Evolutionary conservation across 2,329 filamentous ascomycete genomes (phyloP).

Genomic region (Phialemoniopsis sp.): DNA sequence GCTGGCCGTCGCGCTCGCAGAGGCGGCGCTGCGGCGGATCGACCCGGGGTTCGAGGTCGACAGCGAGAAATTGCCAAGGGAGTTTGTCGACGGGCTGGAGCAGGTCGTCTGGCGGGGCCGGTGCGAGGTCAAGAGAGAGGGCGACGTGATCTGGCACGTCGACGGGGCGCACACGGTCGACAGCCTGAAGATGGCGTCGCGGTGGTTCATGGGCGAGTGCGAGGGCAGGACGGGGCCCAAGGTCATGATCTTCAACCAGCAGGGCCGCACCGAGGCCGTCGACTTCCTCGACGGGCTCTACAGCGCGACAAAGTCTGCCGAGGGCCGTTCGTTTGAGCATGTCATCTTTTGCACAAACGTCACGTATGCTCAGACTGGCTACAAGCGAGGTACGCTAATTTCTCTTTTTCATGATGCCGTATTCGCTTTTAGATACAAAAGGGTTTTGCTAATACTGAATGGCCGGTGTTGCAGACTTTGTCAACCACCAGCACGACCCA

Average conservation of each 20-base stretch:
- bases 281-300: slow-evolving; percentile 56
- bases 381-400: slow-evolving; percentile 32
- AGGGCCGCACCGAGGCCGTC: slow-evolving; percentile 70
- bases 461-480: too few species aligned
- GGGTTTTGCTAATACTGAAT: too few species aligned
- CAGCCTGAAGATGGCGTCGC: slow-evolving; percentile 70
- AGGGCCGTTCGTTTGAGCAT: slow-evolving; percentile 54
- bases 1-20: slow-evolving; percentile 27
- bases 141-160: slow-evolving; percentile 67
- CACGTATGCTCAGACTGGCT: slow-evolving; percentile 44
- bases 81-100: slow-evolving; percentile 63
- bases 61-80: slow-evolving; percentile 33
- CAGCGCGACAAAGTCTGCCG: slow-evolving; percentile 26
- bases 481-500: slow-evolving; percentile 50
- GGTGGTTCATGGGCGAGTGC: slow-evolving; percentile 63
- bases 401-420: too few species aligned
- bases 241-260: slow-evolving; percentile 87
- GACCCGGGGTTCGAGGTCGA: slow-evolving; percentile 26
- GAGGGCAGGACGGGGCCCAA: background rate
- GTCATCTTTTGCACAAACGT: slow-evolving; percentile 45
- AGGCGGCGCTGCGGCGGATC: slow-evolving; percentile 38
- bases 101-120: slow-evolving; percentile 68
- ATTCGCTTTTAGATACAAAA: too few species aligned
- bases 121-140: slow-evolving; percentile 59
- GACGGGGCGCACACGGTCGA: slow-evolving; percentile 88